Evolutionary conservation across 805 yeast species (phyloP).

Genomic region (Cyberlindnera sargentensis): DNA sequence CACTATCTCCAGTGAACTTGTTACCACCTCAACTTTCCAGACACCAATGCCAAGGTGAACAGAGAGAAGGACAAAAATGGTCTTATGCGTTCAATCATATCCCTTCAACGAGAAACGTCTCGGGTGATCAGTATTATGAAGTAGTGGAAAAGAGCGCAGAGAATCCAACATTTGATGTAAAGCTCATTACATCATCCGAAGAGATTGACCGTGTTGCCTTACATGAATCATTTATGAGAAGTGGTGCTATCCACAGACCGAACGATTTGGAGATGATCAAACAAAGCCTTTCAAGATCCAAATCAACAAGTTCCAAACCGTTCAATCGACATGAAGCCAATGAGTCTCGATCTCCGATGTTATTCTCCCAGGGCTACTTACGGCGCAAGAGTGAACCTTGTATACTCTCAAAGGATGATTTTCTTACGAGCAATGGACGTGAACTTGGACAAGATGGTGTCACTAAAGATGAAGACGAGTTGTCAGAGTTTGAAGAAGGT

Average conservation of each 20-base stretch:
- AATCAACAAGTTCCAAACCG: constrained; percentile 8
- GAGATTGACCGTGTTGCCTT: constrained; percentile 1
- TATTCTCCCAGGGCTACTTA: constrained; percentile 7
- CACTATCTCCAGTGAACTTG: constrained; percentile 1
- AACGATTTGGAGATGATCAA: constrained; percentile 8
- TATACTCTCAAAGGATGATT: no score
- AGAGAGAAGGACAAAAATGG: no score
- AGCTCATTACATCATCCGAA: constrained; percentile 1
- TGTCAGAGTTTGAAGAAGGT: constrained; percentile 1
- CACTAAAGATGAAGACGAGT: no score
- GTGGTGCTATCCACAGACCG: neutral
- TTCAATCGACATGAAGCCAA: neutral
- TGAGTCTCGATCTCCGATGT: constrained; percentile 2
- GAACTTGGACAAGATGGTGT: no score
- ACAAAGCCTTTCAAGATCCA: constrained; percentile 8
- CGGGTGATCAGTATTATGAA: neutral
- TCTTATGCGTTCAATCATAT: neutral
- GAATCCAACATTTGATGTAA: neutral
- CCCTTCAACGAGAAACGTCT: neutral
- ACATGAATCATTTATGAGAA: neutral
- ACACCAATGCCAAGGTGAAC: no score
- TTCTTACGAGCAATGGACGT: no score
- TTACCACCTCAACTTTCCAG: constrained; percentile 1
- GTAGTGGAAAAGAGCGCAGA: neutral
- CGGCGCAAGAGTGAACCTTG: neutral